Evolutionary conservation across 768 basidiomycete genomes (phyloP), one percentile per base, ranked within the genome.

Genomic region (Peribolospora kevripleyi): DNA sequence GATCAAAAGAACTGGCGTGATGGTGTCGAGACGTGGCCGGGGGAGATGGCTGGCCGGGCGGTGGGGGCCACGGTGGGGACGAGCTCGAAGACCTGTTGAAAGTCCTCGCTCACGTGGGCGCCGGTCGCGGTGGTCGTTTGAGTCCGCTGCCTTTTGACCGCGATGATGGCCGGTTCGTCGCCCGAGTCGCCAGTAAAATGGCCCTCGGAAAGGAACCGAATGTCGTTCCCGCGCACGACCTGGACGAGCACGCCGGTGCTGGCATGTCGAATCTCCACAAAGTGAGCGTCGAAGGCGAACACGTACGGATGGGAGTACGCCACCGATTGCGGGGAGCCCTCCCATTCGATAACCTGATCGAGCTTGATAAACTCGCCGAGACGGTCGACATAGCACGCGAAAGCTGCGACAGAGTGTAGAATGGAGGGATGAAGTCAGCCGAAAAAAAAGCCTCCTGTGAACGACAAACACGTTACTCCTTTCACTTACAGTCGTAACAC

Each of bases 291-390:
- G 65, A 91, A 85, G 50, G 88, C 75, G 47, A 90, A 72, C 50
- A 95, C 72, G 63, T 87, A 87, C 1, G 87, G 88, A 48, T 80
- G 76, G 64, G 90, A 87, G 70, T 84, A 79, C 2, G 86, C 85
- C 36, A 84, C 84, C 41, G 78, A 79, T 60, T 88, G 84, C 0
- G 84, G 85, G 0, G 76, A 81, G 13, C 87, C 85, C 66, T 97
- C 90, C 86, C 87, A 97, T 66, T 97, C 90, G 54, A 93, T 81
- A 4, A 79, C 78, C 14, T 76, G 75, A 13, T 45, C 47, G 39
- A 54, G 57, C 25, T 48, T 46, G 36, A 60, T 50, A 2, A 60
- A 60, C 40, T 64, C 61, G 39, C 90, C 90, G 56, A 87, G 84
- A 43, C 84, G 79, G 67, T 90, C 79, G 39, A 93, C 87, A 62